Evolutionary conservation across 805 yeast species (phyloP).

Genomic region (Wickerhamiella spandovensis): DNA sequence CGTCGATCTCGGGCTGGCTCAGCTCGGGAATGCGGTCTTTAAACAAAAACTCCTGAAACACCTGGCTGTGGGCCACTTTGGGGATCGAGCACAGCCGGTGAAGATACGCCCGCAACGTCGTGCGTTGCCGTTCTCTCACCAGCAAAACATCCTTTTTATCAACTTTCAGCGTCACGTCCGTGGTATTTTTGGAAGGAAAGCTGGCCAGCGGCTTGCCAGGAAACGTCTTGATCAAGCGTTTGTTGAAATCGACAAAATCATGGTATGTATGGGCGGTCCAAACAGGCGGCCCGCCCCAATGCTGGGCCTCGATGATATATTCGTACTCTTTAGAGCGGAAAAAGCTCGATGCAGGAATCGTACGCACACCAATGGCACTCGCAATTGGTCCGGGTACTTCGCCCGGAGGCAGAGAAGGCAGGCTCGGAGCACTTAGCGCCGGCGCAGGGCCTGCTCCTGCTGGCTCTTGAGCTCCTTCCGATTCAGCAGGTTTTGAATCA

Average conservation of each 20-base stretch:
- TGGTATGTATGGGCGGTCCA: slow-evolving; percentile 51
- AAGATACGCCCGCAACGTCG: slow-evolving; percentile 65
- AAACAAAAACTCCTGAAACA: slow-evolving; percentile 41
- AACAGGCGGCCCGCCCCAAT: slow-evolving; percentile 24
- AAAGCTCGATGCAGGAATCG: slow-evolving; percentile 19
- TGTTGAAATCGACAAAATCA: slow-evolving; percentile 51
- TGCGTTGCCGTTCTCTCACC: slow-evolving; percentile 62
- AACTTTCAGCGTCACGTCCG: slow-evolving; percentile 8
- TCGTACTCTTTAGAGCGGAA: slow-evolving; percentile 20
- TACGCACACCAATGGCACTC: slow-evolving; percentile 56
- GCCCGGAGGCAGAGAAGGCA: neutral
- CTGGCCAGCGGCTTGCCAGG: slow-evolving; percentile 58
- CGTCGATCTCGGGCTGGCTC: slow-evolving; percentile 34
- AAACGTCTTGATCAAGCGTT: slow-evolving; percentile 34
- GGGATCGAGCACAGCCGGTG: slow-evolving; percentile 38
- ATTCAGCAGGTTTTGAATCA: no score
- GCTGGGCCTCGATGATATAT: slow-evolving; percentile 20
- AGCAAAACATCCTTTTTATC: slow-evolving; percentile 23
- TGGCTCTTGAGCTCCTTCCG: neutral
- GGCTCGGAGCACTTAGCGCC: no score
- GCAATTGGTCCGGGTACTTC: slow-evolving; percentile 18
- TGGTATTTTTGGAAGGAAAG: slow-evolving; percentile 40
- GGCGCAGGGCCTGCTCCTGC: neutral
- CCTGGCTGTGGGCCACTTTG: slow-evolving; percentile 40
- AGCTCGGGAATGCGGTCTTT: slow-evolving; percentile 28